Evolutionary conservation across 306 rosid species (phyloP).

Genomic region (Neltuma alba): DNA sequence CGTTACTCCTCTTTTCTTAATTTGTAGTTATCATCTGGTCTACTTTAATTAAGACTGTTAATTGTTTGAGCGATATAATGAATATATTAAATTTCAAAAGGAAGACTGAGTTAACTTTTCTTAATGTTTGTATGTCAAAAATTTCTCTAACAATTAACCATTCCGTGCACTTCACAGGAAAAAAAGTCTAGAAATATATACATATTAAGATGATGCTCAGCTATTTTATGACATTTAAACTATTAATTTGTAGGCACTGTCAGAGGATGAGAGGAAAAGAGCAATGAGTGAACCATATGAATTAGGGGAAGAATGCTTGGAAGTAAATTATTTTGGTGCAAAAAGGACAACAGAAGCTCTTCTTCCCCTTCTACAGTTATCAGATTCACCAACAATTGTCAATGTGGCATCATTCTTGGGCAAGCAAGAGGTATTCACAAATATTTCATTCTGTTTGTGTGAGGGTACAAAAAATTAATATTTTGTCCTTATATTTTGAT

Average conservation of each 20-base stretch:
- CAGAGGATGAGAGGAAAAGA: neutral
- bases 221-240: neutral
- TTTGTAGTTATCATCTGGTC: neutral
- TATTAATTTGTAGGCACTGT: slow-evolving; percentile 16
- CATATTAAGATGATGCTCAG: too few species aligned
- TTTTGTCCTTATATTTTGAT: neutral
- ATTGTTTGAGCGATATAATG: neutral
- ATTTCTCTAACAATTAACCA: too few species aligned
- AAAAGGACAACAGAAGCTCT: slow-evolving; percentile 28
- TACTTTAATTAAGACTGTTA: neutral
- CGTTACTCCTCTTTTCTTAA: neutral
- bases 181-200: too few species aligned
- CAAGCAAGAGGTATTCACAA: slow-evolving; percentile 18
- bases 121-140: too few species aligned
- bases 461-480: too few species aligned
- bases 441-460: too few species aligned
- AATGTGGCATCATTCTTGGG: slow-evolving; percentile 38
- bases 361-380: slow-evolving; percentile 30
- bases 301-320: slow-evolving; percentile 38
- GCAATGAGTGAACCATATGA: slow-evolving; percentile 14
- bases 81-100: too few species aligned
- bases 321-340: slow-evolving; percentile 44
- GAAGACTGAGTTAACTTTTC: too few species aligned
- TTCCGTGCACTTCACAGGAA: too few species aligned
- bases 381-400: slow-evolving; percentile 45